These are phyloP conservation scores for Pezicula carpinea DNA, from an alignment of 2,329 filamentous ascomycete species.

Conservation along the genomic window DNA sequence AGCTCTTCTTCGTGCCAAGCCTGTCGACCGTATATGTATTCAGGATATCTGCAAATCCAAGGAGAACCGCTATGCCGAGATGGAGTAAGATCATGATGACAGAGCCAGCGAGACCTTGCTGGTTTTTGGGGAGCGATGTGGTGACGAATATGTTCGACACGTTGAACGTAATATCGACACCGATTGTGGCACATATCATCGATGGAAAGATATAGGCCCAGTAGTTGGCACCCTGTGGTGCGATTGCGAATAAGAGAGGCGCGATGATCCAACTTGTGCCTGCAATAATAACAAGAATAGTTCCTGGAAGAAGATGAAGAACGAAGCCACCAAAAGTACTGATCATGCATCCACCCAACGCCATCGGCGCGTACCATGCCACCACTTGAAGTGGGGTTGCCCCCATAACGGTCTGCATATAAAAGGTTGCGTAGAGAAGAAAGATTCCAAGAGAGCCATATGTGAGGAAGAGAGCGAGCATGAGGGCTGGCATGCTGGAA, in stretches of 20 bases:
- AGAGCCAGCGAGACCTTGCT: slow-evolving; percentile 68
- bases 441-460: slow-evolving; percentile 68
- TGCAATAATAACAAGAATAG: slow-evolving; percentile 46
- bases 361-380: slow-evolving; percentile 61
- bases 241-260: slow-evolving; percentile 48
- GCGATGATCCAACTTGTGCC: slow-evolving; percentile 46
- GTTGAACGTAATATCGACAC: slow-evolving; percentile 72
- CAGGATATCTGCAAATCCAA: slow-evolving; percentile 66
- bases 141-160: slow-evolving; percentile 75
- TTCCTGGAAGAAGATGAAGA: slow-evolving; percentile 50
- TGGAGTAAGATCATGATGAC: slow-evolving; percentile 68
- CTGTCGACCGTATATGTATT: slow-evolving; percentile 34
- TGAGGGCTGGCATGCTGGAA: slow-evolving; percentile 62
- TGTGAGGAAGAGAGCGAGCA: slow-evolving; percentile 55
- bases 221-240: slow-evolving; percentile 35
- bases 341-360: slow-evolving; percentile 65
- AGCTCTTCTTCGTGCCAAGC: slow-evolving; percentile 45
- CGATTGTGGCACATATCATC: slow-evolving; percentile 65
- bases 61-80: slow-evolving; percentile 66
- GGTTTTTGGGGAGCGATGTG: slow-evolving; percentile 58
- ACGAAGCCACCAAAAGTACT: slow-evolving; percentile 51
- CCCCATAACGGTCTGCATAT: slow-evolving; percentile 51
- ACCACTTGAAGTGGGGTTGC: slow-evolving; percentile 50
- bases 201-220: slow-evolving; percentile 72
- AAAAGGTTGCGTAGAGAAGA: slow-evolving; percentile 65